Conservation (phyloP, 306 rosid species). For the apple (Malus domestica) region DNA sequence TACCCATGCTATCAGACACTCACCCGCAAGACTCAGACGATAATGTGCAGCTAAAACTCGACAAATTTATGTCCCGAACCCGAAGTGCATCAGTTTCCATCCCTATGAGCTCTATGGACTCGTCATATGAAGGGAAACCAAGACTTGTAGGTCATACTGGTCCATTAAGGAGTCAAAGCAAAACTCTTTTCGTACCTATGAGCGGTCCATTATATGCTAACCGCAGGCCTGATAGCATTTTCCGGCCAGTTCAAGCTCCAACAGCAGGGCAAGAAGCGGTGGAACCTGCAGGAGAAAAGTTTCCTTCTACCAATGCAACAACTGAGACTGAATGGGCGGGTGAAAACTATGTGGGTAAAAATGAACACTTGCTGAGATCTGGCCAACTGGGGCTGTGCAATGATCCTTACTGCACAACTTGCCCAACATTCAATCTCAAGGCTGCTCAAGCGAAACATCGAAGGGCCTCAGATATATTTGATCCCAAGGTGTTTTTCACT, state of each 20-base stretch:
- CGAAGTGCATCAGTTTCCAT: conserved; percentile 61
- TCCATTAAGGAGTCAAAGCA: conserved; percentile 50
- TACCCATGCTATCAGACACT: conserved; percentile 49
- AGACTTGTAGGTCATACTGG: conserved; percentile 68
- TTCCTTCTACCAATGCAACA: conserved; percentile 24
- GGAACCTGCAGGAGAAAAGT: conserved; percentile 24
- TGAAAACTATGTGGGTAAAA: conserved; percentile 28
- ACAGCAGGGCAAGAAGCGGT: conserved; percentile 28
- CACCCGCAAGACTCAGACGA: conserved; percentile 28
- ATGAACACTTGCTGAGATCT: conserved; percentile 72
- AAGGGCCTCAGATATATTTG: conserved; percentile 39
- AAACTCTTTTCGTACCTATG: conserved; percentile 47
- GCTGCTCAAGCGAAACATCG: conserved; percentile 31
- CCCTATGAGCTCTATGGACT: conserved; percentile 39
- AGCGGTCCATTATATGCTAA: conserved; percentile 52
- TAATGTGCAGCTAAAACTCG: conserved; percentile 19
- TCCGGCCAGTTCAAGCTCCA: conserved; percentile 12
- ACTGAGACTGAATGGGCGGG: conserved; percentile 32
- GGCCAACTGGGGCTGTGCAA: conserved; percentile 86
- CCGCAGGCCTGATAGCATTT: conserved; percentile 29
- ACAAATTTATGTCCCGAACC: conserved; percentile 30
- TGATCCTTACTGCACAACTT: conserved; percentile 87
- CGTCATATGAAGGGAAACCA: conserved; percentile 31
- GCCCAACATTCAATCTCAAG: conserved; percentile 60
- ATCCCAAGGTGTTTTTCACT: conserved; percentile 45